Evolutionary conservation across 176 grass and related monocot species (phyloP), one percentile per base, ranked within the genome.

Genomic region (Hsuehochloa calcarea): DNA sequence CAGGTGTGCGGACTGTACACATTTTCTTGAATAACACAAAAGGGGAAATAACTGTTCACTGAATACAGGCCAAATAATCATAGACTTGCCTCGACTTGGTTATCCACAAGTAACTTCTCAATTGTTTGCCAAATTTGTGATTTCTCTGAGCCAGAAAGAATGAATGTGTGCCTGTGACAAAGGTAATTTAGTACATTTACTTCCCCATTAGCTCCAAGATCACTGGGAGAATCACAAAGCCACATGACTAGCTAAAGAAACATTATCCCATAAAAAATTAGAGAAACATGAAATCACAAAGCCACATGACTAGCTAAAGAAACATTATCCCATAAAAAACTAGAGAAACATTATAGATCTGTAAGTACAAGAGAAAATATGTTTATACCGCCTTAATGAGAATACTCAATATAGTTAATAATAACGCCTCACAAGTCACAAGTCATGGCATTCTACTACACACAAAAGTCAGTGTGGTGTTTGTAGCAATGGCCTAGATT

Each of bases 31-130:
- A 46, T 12, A 20, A 65, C 20, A 47, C 10, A 41, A 59, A 19
- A 44, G 26, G 7, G 67, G 37, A 58, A 77, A 72, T 25, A 70
- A 50, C 50, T 66, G 47, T 66, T 73, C 3, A 54, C 8, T 35
- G 10, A 59, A 40, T 64, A 79, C 22, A 81, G 1, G 69, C 23
- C 43, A 88, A 80, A 90, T 60, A n/a, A 86, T 65, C 15, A 85
- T 72, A 41, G 67, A 93, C 91, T 95, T 98, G 83, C 96, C 93
- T 98, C 96, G 37, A 98, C 96, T 98, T 98, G 96, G 81, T 87
- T 95, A 62, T 98, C 96, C 74, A 90, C 93, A 83, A 98, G 96
- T 89, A 98, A 83, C 76, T 87, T 93, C 75, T 95, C 93, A 74
- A 95, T 95, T 69, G 83, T 82, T 81, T 89, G 73, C 96, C 96